Percentiles rank a stretch among this genome's conserved stretches.
Conservation (phyloP, 179 eudicot genomes). For the Gypsophila paniculata region DNA sequence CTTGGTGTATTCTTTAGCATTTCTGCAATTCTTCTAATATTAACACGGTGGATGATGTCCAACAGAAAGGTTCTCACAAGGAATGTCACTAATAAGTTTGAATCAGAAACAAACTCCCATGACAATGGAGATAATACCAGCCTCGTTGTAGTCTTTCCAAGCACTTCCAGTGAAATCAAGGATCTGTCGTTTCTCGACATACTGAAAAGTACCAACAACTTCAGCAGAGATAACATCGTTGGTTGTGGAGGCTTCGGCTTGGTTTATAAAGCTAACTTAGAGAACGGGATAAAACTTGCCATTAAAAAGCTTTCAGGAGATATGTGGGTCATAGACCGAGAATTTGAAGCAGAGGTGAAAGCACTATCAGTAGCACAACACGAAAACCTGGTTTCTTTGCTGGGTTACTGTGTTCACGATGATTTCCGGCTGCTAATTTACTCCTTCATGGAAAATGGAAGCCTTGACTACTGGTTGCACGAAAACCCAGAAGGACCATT, state of each 20-base stretch:
- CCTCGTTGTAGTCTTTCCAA: slow-evolving; percentile 54
- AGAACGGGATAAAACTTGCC: slow-evolving; percentile 60
- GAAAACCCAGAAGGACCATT: slow-evolving; percentile 68
- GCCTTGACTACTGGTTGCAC: slow-evolving; percentile 88
- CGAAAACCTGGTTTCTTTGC: slow-evolving; percentile 66
- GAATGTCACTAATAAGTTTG: slow-evolving; percentile 38
- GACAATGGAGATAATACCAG: slow-evolving; percentile 47
- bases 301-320: slow-evolving; percentile 82
- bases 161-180: slow-evolving; percentile 42
- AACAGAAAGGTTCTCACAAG: slow-evolving; percentile 54
- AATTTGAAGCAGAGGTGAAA: slow-evolving; percentile 83
- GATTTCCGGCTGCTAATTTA: slow-evolving; percentile 65
- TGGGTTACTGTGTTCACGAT: slow-evolving; percentile 74
- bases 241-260: slow-evolving; percentile 91
- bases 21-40: slow-evolving; percentile 38
- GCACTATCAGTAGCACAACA: slow-evolving; percentile 76
- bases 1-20: slow-evolving; percentile 59
- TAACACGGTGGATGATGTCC: slow-evolving; percentile 46
- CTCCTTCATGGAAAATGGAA: slow-evolving; percentile 87
- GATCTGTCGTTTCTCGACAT: slow-evolving; percentile 61
- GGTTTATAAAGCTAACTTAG: slow-evolving; percentile 73
- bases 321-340: slow-evolving; percentile 76
- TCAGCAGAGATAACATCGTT: slow-evolving; percentile 72
- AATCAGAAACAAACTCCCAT: slow-evolving; percentile 36
- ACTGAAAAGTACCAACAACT: slow-evolving; percentile 72